Conservation (phyloP, 169 alveolate genomes). For the Toxoplasma gondii region DNA sequence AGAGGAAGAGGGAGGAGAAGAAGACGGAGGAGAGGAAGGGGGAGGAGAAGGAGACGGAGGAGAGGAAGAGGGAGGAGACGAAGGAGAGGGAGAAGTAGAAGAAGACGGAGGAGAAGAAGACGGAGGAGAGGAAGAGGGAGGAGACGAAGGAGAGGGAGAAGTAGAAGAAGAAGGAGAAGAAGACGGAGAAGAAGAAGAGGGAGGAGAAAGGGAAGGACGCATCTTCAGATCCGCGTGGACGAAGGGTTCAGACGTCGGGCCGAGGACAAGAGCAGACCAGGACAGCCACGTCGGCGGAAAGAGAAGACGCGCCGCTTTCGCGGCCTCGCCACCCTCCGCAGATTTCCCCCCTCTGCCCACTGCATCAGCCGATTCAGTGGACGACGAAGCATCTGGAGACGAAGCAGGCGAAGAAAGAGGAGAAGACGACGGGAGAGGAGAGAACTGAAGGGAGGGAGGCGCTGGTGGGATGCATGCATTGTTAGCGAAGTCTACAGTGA, state of each 20-base stretch:
- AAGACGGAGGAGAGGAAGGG: not conserved
- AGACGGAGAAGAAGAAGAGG: not conserved
- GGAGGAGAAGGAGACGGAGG: not conserved
- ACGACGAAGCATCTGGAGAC: not conserved
- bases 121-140: too few relatives aligned
- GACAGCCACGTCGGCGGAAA: not conserved
- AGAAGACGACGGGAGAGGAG: not conserved
- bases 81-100: not conserved
- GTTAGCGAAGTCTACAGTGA: not conserved
- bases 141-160: not conserved
- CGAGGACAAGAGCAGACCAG: not conserved
- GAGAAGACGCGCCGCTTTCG: not conserved
- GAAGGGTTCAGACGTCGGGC: not conserved
- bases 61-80: not conserved
- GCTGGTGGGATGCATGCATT: conserved; percentile 4
- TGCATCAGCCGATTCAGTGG: not conserved
- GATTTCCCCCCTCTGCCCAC: too few relatives aligned
- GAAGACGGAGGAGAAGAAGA: not conserved
- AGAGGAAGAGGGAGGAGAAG: not conserved
- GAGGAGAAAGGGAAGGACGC: not conserved
- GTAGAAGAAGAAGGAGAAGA: not conserved
- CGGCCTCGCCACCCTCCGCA: not conserved
- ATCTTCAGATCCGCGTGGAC: too few relatives aligned
- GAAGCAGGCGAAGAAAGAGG: not conserved
- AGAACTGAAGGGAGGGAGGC: not conserved